Base-by-base conservation (phyloP, 805 yeast species). In the Candida coquimbonensis region DNA sequence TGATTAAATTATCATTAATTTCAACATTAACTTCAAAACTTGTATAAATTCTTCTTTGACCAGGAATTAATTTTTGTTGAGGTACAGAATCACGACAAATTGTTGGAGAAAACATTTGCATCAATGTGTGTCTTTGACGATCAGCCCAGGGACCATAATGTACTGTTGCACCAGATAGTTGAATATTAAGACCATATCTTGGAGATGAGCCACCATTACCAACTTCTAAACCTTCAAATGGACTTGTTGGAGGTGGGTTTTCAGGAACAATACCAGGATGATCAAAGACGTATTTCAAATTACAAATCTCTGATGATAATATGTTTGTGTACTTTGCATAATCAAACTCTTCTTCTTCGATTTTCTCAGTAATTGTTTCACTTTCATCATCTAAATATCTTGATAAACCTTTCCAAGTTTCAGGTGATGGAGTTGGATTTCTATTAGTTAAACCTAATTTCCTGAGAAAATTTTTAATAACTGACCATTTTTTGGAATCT, bases 81-180 rank as follows among this genome's bases (percentile, higher is more conserved):
- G 80, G 74, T 11, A 55, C 54, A 3, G 79, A 64, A 54, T 88
- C 87, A 40, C 81, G 64, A 25, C 83, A 77, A 5, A 79, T 59
- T 0, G 74, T 61, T 0, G 99, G 99, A 46, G 83, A 78, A 24
- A 93, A 66, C 64, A 81, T 66, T 14, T 69, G 64, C 46, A 83
- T 89, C 9, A 90, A 56, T 2, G 80, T 75, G 2, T 70, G 71
- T 16, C 96, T 62, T 61, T 93, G 95, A 34, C 91, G 78, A 48
- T 93, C 95, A 0, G 96, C 86, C 96, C 97, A 91, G 0, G 99
- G 96, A 0, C 99, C 99, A 59, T 87, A 90, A 53, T 83, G 83
- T 1, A 88, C 65, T 0, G 86, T 80, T 0, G 88, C 80, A 45
- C 76, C 74, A 2, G 75, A 70, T 2, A 87, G 51, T 13, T 69